These are phyloP conservation scores for Nothophytophthora sp. DNA, from an alignment of 352 stramenopile genomes.

Conservation along the genomic window DNA sequence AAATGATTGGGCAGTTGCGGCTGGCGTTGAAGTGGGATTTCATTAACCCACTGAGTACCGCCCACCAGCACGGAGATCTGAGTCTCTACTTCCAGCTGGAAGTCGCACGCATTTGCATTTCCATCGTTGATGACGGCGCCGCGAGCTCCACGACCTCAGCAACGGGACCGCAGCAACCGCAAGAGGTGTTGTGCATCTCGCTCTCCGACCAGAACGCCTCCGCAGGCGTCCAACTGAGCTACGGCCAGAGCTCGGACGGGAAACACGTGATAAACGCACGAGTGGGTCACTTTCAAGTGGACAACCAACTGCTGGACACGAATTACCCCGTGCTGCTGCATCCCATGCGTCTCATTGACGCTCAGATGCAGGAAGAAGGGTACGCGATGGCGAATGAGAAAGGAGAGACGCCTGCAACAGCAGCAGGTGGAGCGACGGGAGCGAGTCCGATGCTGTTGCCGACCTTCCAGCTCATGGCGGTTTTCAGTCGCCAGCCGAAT, in stretches of 20 bases:
- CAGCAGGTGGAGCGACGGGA: conserved; percentile 2
- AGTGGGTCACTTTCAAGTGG: conserved; percentile 80
- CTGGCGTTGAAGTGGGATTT: conserved; percentile 83
- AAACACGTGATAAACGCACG: conserved; percentile 80
- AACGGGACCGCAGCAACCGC: conserved; percentile 34
- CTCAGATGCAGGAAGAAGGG: conserved; percentile 69
- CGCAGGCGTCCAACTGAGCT: conserved; percentile 77
- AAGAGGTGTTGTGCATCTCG: conserved; percentile 77
- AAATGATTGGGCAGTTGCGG: conserved; percentile 78
- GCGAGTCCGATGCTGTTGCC: conserved; percentile 53
- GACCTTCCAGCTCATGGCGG: conserved; percentile 82
- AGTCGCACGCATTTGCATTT: conserved; percentile 73
- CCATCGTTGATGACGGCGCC: conserved; percentile 68
- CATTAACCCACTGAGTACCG: conserved; percentile 46
- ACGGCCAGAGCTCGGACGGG: conserved; percentile 62
- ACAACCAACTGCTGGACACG: conserved; percentile 86
- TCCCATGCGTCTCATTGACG: conserved; percentile 66
- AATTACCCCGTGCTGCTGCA: conserved; percentile 82
- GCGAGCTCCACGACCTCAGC: conserved; percentile 26
- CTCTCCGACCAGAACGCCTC: conserved; percentile 70
- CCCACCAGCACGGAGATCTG: conserved; percentile 50
- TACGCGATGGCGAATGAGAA: conserved; percentile 23
- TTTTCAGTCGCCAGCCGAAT: conserved; percentile 61
- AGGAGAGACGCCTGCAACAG: conserved; percentile 8
- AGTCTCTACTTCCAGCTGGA: conserved; percentile 74